Evolutionary conservation across 148 eudicot species (phyloP).

Genomic region (Silene uniflora): DNA sequence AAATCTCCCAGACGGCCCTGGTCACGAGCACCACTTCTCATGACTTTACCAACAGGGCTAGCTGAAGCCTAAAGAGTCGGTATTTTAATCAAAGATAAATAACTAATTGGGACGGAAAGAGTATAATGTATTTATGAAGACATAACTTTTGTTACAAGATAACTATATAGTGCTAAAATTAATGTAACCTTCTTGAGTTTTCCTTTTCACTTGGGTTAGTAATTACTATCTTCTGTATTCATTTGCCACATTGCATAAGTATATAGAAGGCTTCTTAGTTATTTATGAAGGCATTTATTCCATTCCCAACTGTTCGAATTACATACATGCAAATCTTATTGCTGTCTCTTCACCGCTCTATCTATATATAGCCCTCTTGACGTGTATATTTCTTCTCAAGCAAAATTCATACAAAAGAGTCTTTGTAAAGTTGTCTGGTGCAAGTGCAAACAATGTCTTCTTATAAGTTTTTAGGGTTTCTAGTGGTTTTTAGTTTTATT

Average conservation of each 20-base stretch:
- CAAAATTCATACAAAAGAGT: background rate
- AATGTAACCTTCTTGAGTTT: background rate
- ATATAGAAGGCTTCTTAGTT: too few relatives aligned
- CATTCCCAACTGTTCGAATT: slow-evolving; percentile 12
- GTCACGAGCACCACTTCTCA: too few relatives aligned
- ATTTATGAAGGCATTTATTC: slow-evolving; percentile 6
- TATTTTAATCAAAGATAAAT: too few relatives aligned
- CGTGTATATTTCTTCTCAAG: background rate
- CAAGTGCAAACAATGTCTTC: slow-evolving; percentile 5
- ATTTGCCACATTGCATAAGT: background rate
- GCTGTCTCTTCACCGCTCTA: slow-evolving; percentile 11
- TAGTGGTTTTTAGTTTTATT: slow-evolving; percentile 8
- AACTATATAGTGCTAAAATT: background rate
- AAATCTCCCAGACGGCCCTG: too few relatives aligned
- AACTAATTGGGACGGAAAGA: too few relatives aligned
- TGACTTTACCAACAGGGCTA: too few relatives aligned
- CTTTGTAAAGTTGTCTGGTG: background rate
- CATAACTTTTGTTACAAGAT: background rate
- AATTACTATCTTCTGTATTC: background rate
- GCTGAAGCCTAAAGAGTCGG: too few relatives aligned
- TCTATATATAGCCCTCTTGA: slow-evolving; percentile 18
- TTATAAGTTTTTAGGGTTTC: background rate
- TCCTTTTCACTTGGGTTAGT: slow-evolving; percentile 17
- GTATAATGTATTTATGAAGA: too few relatives aligned
- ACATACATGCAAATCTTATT: slow-evolving; percentile 18